Base-by-base conservation (phyloP, 2,329 filamentous ascomycete genomes). In the Neopestalotiopsis sp. region DNA sequence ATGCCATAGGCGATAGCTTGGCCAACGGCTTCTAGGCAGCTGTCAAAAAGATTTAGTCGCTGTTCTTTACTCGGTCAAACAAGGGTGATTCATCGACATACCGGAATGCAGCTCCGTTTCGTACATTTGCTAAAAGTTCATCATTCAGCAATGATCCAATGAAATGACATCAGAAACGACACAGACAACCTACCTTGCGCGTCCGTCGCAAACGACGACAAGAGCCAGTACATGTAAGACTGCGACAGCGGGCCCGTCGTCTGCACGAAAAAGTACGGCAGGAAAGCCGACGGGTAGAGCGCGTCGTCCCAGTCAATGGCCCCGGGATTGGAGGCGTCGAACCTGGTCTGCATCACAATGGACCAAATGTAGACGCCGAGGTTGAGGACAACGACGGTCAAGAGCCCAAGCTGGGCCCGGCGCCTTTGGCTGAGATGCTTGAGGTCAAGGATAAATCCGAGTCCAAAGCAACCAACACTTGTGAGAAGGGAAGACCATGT, bases 291-390 rank as follows among this genome's bases (percentile, higher is more conserved):
- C 4, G 83, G 75, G 66, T 84, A 85, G 0, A 81, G 75, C 1
- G 72, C 69, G 5, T 84, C 81, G 20, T 83, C 78, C 83, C 83
- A 85, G 67, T 85, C 83, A 30, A 85, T 84, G 13, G 81, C 76
- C 1, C 82, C 82, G 0, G 83, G 84, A 58, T 78, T 71, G 2
- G 77, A 65, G 40, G 56, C 69, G 42, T 82, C 79, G 71, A 85
- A 85, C 24, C 73, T 74, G 9, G 74, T 75, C 70, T 85, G 82
- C 80, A 85, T 85, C 24, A 84, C 76, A 65, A 85, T 84, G 1
- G 83, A 84, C 84, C 83, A 85, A 69, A 85, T 82, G 65, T 85
- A 85, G 0, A 84, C 83, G n/a, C 81, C 83, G 4, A 82, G 70
- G 59, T 85, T 86, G 6, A 84, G 79, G n/a, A 82, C 74, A 2